Evolutionary conservation across 1,139 yeast species (phyloP).

Genomic region (Blastobotrys serpentis): DNA sequence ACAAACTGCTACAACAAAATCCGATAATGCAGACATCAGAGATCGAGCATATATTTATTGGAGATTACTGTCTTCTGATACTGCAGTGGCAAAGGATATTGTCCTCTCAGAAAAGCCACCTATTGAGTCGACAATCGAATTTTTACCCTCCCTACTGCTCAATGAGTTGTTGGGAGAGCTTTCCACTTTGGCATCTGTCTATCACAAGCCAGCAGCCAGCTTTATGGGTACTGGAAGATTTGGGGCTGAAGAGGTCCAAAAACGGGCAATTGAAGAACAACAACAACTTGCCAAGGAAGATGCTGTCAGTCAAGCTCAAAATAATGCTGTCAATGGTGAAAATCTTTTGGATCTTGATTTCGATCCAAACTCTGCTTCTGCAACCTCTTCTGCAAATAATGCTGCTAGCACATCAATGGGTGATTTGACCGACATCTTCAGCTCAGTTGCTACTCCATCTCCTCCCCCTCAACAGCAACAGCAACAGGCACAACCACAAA

Average conservation of each 20-base stretch:
- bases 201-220: constrained; percentile 76
- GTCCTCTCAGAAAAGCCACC: constrained; percentile 66
- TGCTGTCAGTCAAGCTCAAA: constrained; percentile 54
- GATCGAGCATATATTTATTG: constrained; percentile 94
- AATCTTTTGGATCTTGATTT: constrained; percentile 84
- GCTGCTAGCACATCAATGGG: constrained; percentile 28
- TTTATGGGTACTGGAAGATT: constrained; percentile 54
- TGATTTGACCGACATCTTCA: constrained; percentile 37
- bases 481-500: constrained; percentile 30
- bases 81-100: constrained; percentile 49
- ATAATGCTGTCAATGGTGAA: constrained; percentile 55
- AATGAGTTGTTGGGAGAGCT: constrained; percentile 70
- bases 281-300: constrained; percentile 76
- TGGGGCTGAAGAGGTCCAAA: constrained; percentile 46
- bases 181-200: constrained; percentile 84
- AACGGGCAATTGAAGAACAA: constrained; percentile 70
- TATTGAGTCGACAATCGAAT: constrained; percentile 67
- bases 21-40: constrained; percentile 89
- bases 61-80: constrained; percentile 77
- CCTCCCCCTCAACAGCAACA: constrained; percentile 24
- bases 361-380: constrained; percentile 35
- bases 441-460: constrained; percentile 36
- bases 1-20: constrained; percentile 72
- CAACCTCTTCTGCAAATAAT: constrained; percentile 28
- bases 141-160: constrained; percentile 66